Evolutionary conservation across 192 early-diverging fungal species (phyloP).

Genomic region (Rhizophagus clarus): DNA sequence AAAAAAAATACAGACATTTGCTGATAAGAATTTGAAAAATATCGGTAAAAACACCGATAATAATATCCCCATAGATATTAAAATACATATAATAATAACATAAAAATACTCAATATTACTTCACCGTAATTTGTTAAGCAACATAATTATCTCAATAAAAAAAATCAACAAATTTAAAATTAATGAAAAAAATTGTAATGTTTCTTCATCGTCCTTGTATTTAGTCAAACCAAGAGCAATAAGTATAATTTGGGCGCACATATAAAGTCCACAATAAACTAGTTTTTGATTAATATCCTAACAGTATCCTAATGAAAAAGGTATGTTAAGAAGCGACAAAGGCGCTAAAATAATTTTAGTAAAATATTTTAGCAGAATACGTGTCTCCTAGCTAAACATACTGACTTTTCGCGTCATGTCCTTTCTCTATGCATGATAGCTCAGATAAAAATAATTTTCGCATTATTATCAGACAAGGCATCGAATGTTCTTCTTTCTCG

Average conservation of each 20-base stretch:
- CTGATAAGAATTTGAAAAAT: slow-evolving; percentile 19
- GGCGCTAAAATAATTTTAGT: slow-evolving; percentile 23
- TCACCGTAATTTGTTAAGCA: neutral
- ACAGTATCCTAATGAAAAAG: slow-evolving; percentile 9
- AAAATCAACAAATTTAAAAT: neutral
- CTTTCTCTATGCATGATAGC: neutral
- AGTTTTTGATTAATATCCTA: neutral
- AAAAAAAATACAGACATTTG: too few species aligned
- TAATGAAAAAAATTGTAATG: neutral
- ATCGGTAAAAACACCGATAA: neutral
- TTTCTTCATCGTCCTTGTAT: neutral
- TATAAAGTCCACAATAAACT: neutral
- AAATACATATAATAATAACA: slow-evolving; percentile 10
- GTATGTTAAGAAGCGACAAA: neutral
- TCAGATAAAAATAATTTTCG: neutral
- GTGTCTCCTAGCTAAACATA: slow-evolving; percentile 27
- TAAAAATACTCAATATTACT: neutral
- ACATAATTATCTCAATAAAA: neutral
- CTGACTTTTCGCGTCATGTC: slow-evolving; percentile 7
- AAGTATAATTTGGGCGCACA: neutral
- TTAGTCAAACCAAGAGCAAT: neutral
- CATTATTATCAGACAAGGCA: neutral
- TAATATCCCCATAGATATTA: slow-evolving; percentile 4
- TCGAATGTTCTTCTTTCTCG: neutral
- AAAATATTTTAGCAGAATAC: slow-evolving; percentile 16